Evolutionary conservation across 495 filamentous ascomycete species (phyloP).

Genomic region (Daldinia concentrica): DNA sequence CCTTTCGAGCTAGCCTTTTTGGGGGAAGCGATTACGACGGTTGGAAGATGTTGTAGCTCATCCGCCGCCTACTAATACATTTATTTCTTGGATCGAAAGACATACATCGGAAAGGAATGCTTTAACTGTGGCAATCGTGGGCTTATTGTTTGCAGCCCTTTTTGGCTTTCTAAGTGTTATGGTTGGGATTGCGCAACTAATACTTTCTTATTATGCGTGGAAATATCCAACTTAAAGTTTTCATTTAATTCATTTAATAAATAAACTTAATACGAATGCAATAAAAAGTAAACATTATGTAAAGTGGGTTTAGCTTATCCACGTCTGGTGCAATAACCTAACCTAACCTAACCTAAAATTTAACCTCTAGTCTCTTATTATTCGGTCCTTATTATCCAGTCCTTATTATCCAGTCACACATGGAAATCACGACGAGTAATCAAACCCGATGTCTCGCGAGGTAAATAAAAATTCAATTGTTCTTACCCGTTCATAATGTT

Average conservation of each 20-base stretch:
- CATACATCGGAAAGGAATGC: background rate
- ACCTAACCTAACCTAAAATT: background rate
- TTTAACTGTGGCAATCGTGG: background rate
- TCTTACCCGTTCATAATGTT: background rate
- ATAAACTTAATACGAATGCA: background rate
- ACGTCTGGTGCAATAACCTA: background rate
- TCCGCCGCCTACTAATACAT: background rate
- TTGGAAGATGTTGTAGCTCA: background rate
- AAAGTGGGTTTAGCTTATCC: background rate
- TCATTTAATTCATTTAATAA: background rate
- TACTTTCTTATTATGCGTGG: background rate
- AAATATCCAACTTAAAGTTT: background rate
- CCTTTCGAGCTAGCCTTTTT: background rate
- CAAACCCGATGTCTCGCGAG: conserved; percentile 41
- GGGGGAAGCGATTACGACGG: background rate
- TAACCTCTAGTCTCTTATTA: conserved; percentile 1
- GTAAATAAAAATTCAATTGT: conserved; percentile 25
- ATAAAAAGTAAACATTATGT: background rate
- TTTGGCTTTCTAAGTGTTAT: background rate
- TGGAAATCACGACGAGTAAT: conserved; percentile 31
- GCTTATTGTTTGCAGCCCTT: background rate
- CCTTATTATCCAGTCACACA: conserved; percentile 4
- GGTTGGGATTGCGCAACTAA: background rate
- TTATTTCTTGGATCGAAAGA: background rate
- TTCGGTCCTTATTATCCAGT: background rate